These are phyloP conservation scores for Helianthus tuberosus DNA, from an alignment of 129 eudicot species.

Conservation along the genomic window DNA sequence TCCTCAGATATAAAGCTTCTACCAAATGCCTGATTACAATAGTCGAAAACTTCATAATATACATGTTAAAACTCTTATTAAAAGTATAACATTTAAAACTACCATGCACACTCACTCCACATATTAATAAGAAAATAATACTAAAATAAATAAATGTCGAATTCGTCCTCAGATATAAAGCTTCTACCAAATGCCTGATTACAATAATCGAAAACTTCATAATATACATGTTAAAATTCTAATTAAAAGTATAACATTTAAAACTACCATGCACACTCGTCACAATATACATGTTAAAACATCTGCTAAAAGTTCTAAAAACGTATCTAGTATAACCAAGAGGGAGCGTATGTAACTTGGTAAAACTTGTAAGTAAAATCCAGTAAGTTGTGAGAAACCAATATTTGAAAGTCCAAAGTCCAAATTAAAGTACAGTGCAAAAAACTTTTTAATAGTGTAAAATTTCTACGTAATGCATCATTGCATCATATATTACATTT, in stretches of 20 bases:
- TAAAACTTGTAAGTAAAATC: not conserved
- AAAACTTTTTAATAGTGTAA: not conserved
- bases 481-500: not conserved
- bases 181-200: slow-evolving; percentile 4
- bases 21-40: not conserved
- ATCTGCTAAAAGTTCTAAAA: not conserved
- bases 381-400: not conserved
- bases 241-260: not conserved
- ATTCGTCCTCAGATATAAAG: not conserved
- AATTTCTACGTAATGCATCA: not conserved
- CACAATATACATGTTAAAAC: not conserved
- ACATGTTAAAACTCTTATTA: not conserved
- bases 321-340: too few species aligned
- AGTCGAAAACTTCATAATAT: not conserved
- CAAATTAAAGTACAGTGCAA: not conserved
- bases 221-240: not conserved
- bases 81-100: not conserved
- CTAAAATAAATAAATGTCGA: not conserved
- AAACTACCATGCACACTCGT: not conserved
- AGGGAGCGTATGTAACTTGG: not conserved
- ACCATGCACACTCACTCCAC: not conserved
- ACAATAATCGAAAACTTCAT: not conserved
- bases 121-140: not conserved
- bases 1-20: not conserved
- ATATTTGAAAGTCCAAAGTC: not conserved